phyloP scores from a whole-genome alignment of 1,139 yeast genomes.

The Candida mesenterica region DNA sequence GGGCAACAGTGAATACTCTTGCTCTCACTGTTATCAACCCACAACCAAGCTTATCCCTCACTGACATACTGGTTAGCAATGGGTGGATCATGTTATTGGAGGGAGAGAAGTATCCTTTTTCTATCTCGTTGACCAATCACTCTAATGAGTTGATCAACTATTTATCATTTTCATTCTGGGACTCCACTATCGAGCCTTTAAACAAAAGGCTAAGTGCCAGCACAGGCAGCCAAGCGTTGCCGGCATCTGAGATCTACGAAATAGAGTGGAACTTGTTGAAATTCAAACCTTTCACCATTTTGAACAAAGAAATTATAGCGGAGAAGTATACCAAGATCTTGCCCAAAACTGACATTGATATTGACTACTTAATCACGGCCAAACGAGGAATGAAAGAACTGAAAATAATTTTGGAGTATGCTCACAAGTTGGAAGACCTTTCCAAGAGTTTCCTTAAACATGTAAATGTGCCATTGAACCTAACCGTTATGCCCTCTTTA shows the following conservation, averaged over 20 bases:
- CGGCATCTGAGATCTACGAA: conserved; percentile 68
- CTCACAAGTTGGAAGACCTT: conserved; percentile 35
- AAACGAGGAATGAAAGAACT: conserved; percentile 73
- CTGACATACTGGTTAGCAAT: conserved; percentile 55
- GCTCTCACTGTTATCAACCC: conserved; percentile 51
- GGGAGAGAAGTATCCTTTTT: conserved; percentile 61
- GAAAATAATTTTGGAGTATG: conserved; percentile 65
- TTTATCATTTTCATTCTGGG: conserved; percentile 63
- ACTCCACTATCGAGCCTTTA: conserved; percentile 69
- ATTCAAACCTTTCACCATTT: conserved; percentile 54
- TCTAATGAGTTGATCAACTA: conserved; percentile 57
- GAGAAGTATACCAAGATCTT: conserved; percentile 33
- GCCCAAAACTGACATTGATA: conserved; percentile 31
- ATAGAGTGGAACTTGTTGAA: conserved; percentile 66
- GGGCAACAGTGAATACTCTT: conserved; percentile 22
- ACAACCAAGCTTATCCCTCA: conserved; percentile 62
- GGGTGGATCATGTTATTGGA: conserved; percentile 78
- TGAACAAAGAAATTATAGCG: conserved; percentile 38
- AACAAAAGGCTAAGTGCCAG: conserved; percentile 33
- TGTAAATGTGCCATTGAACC: conserved; percentile 60
- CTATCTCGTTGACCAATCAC: conserved; percentile 54
- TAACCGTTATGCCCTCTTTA: conserved; percentile 68
- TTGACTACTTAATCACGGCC: conserved; percentile 65
- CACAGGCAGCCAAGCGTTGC: conserved; percentile 34
- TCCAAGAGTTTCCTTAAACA: conserved; percentile 47